Evolutionary conservation across 2,329 filamentous ascomycete genomes (phyloP), one percentile per base, ranked within the genome.

Genomic region (Penicillium paneum): DNA sequence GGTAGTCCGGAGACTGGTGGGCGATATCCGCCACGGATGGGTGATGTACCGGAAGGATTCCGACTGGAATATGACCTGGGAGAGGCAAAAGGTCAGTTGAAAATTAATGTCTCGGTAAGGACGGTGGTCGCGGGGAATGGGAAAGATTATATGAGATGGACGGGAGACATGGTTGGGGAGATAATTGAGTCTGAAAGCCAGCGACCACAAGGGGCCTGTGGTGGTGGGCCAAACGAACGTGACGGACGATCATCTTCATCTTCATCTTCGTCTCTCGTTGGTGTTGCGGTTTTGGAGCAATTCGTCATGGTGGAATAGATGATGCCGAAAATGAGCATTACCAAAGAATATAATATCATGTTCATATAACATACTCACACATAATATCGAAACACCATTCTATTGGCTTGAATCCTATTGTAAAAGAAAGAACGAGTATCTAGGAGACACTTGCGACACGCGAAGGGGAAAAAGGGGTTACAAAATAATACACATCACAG

Each of bases 231-330:
- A 1, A 28, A 17, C 8, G 21, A 8, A 28, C 13, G 8, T n/a
- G 3, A 11, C 1, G 5, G 8, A 32, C 8, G 13, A 19, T 24
- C 41, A 2, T 43, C 32, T n/a, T 34, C 13, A 8, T 5, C 15
- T 15, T 42, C 28, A 34, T 24, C n/a, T n/a, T n/a, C n/a, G n/a
- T 15, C 8, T 13, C 24, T 60, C 12, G 28, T 24, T 17, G 65
- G 66, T 4, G 61, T 62, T 8, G 61, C 62, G 3, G 49, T 66
- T 19, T 67, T 66, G 49, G 67, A 69, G 31, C 59, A 62, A 21
- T 69, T 67, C 54, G 52, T 49, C 5, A 28, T 63, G 36, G 36
- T 47, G 13, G 53, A 60, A 36, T 59, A 55, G 34, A 31, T 24
- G 28, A 26, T 51, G 34, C 8, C 11, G 39, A 31, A 31, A 21